Base-by-base conservation (phyloP, 2,329 filamentous ascomycete species). In the Ascochyta rabiei region DNA sequence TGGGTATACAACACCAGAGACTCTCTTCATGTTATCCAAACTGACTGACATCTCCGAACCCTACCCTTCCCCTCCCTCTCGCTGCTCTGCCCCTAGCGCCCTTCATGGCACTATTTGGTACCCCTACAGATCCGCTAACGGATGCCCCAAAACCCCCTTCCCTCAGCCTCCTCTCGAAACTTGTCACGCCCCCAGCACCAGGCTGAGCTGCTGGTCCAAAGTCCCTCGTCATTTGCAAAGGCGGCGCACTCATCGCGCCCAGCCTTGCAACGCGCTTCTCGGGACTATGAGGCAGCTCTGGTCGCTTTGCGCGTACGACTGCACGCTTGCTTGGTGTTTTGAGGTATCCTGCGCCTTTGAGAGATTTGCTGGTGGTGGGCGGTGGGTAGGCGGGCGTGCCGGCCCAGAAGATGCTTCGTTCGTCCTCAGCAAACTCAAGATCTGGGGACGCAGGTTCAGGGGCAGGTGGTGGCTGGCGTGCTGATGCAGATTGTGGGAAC, bases 291-390 rank as follows among this genome's bases (percentile, higher is more conserved):
- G 60, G 62, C 1, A 72, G 52, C 28, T 70, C 68, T 9, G 66
- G 63, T 9, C 70, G 61, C 51, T 74, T 76, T 1, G 68, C 64
- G 1, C 75, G 60, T 2, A 68, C 75, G 0, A 76, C 66, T 40
- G 62, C 68, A 21, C 76, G 70, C 52, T 77, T 77, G 37, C 76
- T 78, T 0, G 80, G 80, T 26, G 80, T 81, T 34, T 79, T 77
- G 50, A 81, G 72, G 48, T 82, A 81, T 0, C 76, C 76, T 31
- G 43, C 48, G 12, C 43, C 43, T 40, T 43, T 56, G 31, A 46
- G 49, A 8, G 70, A 62, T 50, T 60, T 67, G 16, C 46, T 53
- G 10, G 31, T 39, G 13, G 43, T 57, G 21, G 56, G 42, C 23
- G 48, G 35, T 5, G 60, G 64, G 18, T 55, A 55, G 51, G 64